Evolutionary conservation across 768 basidiomycete genomes (phyloP).

Genomic region (Gymnopilus junonius): DNA sequence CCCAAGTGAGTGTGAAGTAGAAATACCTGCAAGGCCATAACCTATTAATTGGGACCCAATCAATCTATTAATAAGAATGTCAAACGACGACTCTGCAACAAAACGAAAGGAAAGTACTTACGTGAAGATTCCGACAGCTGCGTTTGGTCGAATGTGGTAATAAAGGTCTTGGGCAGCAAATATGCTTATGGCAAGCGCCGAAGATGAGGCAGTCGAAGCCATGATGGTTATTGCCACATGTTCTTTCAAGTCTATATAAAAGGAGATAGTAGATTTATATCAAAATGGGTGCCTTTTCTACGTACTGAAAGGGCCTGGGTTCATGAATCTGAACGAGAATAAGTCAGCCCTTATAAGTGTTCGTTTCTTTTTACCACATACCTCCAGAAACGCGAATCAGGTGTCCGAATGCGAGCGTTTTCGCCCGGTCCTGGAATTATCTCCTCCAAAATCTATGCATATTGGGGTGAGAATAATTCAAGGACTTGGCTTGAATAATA

Average conservation of each 20-base stretch:
- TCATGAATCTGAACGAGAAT: constrained; percentile 45
- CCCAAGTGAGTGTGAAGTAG: no score
- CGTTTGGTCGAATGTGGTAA: constrained; percentile 45
- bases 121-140: constrained; percentile 45
- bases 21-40: constrained; percentile 39
- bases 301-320: constrained; percentile 63
- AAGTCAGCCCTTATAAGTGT: no score
- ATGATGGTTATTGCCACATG: constrained; percentile 61
- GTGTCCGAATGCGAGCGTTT: constrained; percentile 28
- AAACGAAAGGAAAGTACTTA: background rate
- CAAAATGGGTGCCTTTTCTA: background rate
- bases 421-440: constrained; percentile 35
- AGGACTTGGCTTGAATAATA: background rate
- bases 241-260: constrained; percentile 38
- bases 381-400: constrained; percentile 45
- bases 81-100: no score
- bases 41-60: constrained; percentile 43
- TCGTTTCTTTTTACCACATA: background rate
- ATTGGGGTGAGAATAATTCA: background rate
- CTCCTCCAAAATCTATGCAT: constrained; percentile 36
- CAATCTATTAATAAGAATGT: no score
- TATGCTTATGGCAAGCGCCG: constrained; percentile 55
- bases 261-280: background rate
- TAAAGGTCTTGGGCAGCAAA: constrained; percentile 59
- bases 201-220: constrained; percentile 54